Evolutionary conservation across 1,139 yeast species (phyloP), one percentile per base, ranked within the genome.

Genomic region (Eremothecium sinecaudum): DNA sequence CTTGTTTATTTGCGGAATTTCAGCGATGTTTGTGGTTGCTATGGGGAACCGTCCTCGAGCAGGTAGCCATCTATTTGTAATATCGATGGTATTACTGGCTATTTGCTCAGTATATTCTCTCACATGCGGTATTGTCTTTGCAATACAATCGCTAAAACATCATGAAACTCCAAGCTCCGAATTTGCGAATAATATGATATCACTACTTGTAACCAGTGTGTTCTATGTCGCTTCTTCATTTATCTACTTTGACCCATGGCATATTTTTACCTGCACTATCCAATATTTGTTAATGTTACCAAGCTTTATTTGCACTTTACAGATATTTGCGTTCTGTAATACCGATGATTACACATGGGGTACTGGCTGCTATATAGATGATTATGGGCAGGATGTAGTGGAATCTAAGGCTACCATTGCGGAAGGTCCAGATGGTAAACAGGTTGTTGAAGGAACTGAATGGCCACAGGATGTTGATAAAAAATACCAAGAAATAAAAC

Each of bases 261-360:
- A 86, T 53, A 74, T 86, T 58, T 30, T 86, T 33, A 79, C 94
- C 1, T 84, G 94, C 32, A 75, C 92, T 0, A 43, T 77, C 9
- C 96, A 86, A 59, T 86, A 86, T 63, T 83, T 86, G 61, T 58
- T 84, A 51, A 71, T 87, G 68, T 67, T 86, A 36, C 96, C 97
- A n/a, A 78, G 90, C 1, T 86, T 83, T 56, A 79, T 92, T 3
- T 83, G 94, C 61, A 80, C 95, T 1, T 65, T 86, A 42, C 96
- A 86, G 59, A 83, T 86, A 38, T 86, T 83, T 62, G 95, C 97
- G 1, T 83, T 84, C 58, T 86, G 97, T 62, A 86, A 86, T 55
- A 84, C 94, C 4, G 95, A 86, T 61, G 96, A 86, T 66, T 94
- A 86, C 34, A 80, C 94, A 0, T 87, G 96, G 96, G 96, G 96